Conservation (phyloP, 228 moss, liverwort and hornwort genomes). For the Sphagnum magellanicum region DNA sequence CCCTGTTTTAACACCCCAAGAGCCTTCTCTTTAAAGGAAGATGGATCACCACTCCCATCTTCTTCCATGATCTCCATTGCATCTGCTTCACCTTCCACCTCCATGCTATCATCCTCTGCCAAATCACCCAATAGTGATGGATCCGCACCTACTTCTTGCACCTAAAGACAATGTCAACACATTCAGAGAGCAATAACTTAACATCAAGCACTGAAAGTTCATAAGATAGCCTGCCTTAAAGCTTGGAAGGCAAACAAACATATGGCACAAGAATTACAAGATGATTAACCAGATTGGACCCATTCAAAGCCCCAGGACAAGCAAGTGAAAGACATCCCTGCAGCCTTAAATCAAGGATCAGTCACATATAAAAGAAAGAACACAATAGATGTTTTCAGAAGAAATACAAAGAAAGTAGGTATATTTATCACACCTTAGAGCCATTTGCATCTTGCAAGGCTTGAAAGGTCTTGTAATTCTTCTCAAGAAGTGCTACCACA, state of each 20-base stretch:
- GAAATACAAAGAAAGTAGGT: too few relatives aligned
- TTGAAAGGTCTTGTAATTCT: conserved; percentile 79
- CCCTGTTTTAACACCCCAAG: conserved; percentile 60
- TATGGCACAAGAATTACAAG: too few relatives aligned
- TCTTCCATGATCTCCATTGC: conserved; percentile 70
- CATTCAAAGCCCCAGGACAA: too few relatives aligned
- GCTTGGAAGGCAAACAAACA: too few relatives aligned
- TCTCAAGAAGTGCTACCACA: conserved; percentile 60
- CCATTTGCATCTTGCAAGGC: conserved; percentile 56
- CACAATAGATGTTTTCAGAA: too few relatives aligned
- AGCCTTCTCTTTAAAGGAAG: conserved; percentile 66
- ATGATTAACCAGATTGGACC: too few relatives aligned
- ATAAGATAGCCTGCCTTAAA: too few relatives aligned
- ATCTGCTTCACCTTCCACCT: conserved; percentile 43
- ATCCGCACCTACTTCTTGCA: conserved; percentile 26
- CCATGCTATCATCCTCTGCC: conserved; percentile 58
- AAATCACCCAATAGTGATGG: conserved; percentile 60
- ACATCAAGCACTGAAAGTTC: too few relatives aligned
- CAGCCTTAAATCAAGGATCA: too few relatives aligned
- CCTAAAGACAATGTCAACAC: conserved; percentile 2
- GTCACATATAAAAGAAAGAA: too few relatives aligned
- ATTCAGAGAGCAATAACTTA: not conserved
- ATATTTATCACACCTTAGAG: conserved; percentile 10
- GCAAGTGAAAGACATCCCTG: too few relatives aligned
- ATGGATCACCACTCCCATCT: conserved; percentile 30